These are phyloP conservation scores for Podospora bellae-mahoneyi DNA, from an alignment of 495 filamentous ascomycete genomes.

Conservation along the genomic window DNA sequence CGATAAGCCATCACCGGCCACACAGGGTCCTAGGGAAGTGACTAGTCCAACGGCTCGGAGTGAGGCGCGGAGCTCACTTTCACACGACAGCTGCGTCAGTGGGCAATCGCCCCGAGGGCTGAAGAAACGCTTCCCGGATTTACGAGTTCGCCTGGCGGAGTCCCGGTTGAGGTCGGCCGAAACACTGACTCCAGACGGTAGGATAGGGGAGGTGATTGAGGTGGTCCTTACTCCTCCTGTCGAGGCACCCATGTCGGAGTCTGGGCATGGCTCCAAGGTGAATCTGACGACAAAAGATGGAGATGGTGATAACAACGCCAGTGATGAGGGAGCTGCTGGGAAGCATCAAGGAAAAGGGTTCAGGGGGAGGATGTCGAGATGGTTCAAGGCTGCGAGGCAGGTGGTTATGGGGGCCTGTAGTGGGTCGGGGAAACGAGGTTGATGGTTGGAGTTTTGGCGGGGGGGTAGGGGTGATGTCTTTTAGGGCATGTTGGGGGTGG, in stretches of 20 bases:
- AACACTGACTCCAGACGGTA: background rate
- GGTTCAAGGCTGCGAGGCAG: conserved; percentile 25
- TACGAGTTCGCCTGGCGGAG: conserved; percentile 23
- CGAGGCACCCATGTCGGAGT: background rate
- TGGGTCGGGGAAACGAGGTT: conserved; percentile 23
- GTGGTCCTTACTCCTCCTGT: background rate
- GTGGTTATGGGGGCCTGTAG: conserved; percentile 24
- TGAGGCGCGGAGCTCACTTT: conserved; percentile 16
- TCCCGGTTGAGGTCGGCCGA: conserved; percentile 11
- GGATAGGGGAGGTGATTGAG: background rate
- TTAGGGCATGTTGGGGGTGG: background rate
- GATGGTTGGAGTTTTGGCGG: background rate
- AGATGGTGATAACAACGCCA: background rate
- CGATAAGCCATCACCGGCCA: background rate
- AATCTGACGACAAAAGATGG: background rate
- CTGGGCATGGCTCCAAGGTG: background rate
- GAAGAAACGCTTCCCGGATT: conserved; percentile 27
- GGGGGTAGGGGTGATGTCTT: background rate
- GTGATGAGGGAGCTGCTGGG: background rate
- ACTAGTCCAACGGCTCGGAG: conserved; percentile 1
- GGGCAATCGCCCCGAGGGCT: conserved; percentile 18
- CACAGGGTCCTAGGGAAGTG: background rate
- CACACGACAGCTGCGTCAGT: conserved; percentile 15
- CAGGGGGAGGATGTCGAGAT: conserved; percentile 25
- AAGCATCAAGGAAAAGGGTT: conserved; percentile 16